Evolutionary conservation across 2,329 filamentous ascomycete genomes (phyloP).

Genomic region (Onygenales sp.): DNA sequence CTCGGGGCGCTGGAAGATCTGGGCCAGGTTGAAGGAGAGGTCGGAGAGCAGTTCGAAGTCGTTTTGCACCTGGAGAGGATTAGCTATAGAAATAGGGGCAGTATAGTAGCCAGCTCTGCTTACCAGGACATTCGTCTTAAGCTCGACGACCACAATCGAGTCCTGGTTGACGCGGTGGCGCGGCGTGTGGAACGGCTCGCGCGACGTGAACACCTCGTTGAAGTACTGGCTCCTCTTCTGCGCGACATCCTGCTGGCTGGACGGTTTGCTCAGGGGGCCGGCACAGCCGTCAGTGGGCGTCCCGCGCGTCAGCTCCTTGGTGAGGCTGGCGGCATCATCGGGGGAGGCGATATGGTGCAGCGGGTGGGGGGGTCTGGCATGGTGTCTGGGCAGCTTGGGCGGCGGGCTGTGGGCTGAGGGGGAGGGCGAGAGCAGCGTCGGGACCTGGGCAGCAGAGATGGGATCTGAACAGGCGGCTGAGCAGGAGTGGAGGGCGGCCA

Average conservation of each 20-base stretch:
- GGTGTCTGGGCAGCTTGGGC: neutral
- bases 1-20: slow-evolving; percentile 64
- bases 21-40: slow-evolving; percentile 62
- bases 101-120: neutral
- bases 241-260: slow-evolving; percentile 16
- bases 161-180: slow-evolving; percentile 44
- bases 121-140: slow-evolving; percentile 57
- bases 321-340: slow-evolving; percentile 4
- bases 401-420: neutral
- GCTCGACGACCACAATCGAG: slow-evolving; percentile 52
- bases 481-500: neutral
- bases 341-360: neutral
- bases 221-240: slow-evolving; percentile 31
- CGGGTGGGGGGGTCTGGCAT: neutral
- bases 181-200: slow-evolving; percentile 26
- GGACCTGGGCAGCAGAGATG: neutral
- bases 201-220: slow-evolving; percentile 28
- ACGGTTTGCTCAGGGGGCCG: slow-evolving; percentile 5
- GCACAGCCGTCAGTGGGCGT: slow-evolving; percentile 8
- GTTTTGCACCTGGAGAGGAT: slow-evolving; percentile 55
- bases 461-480: neutral
- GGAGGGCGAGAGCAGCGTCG: neutral
- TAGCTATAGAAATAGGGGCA: slow-evolving; percentile 11
- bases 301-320: slow-evolving; percentile 7
- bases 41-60: slow-evolving; percentile 66